A percentile compares a stretch with the other conserved stretches of the same genome.
phyloP scores from a whole-genome alignment of 345 rosid genomes.

The Aegle marmelos region DNA sequence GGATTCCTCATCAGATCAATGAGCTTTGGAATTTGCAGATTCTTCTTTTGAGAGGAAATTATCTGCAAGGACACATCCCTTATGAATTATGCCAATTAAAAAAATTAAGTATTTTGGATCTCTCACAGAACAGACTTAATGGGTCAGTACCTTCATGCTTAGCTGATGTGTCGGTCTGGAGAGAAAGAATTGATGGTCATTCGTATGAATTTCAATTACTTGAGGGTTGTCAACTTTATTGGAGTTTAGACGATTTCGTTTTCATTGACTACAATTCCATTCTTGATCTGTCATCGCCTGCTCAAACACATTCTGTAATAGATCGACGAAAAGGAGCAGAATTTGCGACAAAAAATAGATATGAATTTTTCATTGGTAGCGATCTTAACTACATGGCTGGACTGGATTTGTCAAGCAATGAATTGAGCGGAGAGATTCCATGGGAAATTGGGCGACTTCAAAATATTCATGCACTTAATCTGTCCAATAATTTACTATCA shows the following conservation, averaged over 20 bases:
- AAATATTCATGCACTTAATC: slow-evolving; percentile 16
- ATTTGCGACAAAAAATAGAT: too few relatives aligned
- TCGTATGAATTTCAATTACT: too few relatives aligned
- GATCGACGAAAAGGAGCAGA: too few relatives aligned
- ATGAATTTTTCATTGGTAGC: too few relatives aligned
- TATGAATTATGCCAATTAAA: neutral
- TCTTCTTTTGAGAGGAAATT: neutral
- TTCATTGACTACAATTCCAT: too few relatives aligned
- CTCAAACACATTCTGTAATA: too few relatives aligned
- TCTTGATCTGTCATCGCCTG: too few relatives aligned
- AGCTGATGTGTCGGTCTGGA: neutral
- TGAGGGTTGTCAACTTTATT: too few relatives aligned
- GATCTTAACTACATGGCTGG: too few relatives aligned
- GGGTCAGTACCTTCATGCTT: neutral
- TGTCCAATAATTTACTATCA: slow-evolving; percentile 4
- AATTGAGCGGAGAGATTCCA: slow-evolving; percentile 21
- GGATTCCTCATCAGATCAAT: neutral
- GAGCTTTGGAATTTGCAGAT: neutral
- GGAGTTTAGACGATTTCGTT: too few relatives aligned
- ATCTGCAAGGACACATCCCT: neutral
- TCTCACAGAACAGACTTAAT: neutral
- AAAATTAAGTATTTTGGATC: neutral
- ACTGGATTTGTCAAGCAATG: slow-evolving; percentile 25
- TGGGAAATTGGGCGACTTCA: slow-evolving; percentile 15
- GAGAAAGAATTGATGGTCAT: neutral